Percentiles rank a stretch among this genome's conserved stretches.
These are phyloP conservation scores for Aspergillus conjunctus DNA, from an alignment of 495 filamentous ascomycete species.

Conservation along the genomic window DNA sequence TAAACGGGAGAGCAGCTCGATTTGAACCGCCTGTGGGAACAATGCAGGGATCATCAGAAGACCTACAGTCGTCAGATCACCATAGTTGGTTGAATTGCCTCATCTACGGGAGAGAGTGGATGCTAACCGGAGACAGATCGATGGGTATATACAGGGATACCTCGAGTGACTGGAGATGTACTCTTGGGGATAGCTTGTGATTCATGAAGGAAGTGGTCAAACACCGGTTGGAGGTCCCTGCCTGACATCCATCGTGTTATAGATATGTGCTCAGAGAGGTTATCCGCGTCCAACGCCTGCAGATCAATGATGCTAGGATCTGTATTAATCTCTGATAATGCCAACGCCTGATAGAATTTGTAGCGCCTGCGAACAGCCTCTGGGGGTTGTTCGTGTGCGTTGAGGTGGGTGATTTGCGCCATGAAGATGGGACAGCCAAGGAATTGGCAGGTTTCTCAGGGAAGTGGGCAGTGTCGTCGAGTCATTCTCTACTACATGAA, in stretches of 20 bases:
- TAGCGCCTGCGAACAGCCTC: conserved; percentile 62
- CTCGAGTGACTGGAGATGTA: conserved; percentile 21
- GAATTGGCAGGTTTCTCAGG: too few relatives aligned
- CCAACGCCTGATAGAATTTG: conserved; percentile 62
- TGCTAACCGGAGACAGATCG: conserved; percentile 43
- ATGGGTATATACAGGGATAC: conserved; percentile 52
- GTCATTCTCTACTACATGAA: too few relatives aligned
- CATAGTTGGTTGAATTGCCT: conserved; percentile 9
- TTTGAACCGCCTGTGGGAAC: conserved; percentile 68
- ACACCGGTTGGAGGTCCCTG: conserved; percentile 38
- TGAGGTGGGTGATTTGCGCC: conserved; percentile 53
- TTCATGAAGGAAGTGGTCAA: conserved; percentile 33
- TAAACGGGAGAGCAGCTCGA: conserved; percentile 63
- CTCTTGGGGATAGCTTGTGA: background rate
- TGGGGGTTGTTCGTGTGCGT: conserved; percentile 72
- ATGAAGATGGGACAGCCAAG: conserved; percentile 19
- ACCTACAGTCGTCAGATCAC: conserved; percentile 52
- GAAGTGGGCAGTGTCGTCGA: too few relatives aligned
- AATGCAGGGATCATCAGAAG: conserved; percentile 74
- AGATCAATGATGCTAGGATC: conserved; percentile 57
- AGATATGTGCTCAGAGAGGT: conserved; percentile 32
- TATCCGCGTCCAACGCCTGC: conserved; percentile 32
- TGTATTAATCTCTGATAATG: conserved; percentile 42
- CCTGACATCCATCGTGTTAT: conserved; percentile 35
- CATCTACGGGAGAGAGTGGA: background rate